Percentiles rank a stretch among this genome's conserved stretches.
phyloP scores from a whole-genome alignment of 2,329 filamentous ascomycete species.

The Colletotrichum chlorophyti region DNA sequence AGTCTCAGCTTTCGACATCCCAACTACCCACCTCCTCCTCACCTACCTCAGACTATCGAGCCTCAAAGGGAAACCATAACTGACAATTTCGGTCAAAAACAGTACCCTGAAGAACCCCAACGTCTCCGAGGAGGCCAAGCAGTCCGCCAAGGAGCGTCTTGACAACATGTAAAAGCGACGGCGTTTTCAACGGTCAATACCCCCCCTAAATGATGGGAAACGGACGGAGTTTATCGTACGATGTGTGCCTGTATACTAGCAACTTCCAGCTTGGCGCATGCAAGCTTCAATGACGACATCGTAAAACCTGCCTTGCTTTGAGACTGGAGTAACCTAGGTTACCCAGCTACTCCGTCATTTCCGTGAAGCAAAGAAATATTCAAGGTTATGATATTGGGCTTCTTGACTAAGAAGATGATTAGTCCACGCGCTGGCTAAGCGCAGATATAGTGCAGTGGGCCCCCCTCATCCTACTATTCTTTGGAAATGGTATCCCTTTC shows the following conservation, averaged over 20 bases:
- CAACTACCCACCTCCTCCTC: too few species aligned
- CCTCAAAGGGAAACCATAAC: too few species aligned
- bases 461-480: too few species aligned
- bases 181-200: background rate
- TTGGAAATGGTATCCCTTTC: too few species aligned
- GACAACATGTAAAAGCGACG: conserved; percentile 44
- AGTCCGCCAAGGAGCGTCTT: conserved; percentile 59
- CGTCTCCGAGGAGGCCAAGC: conserved; percentile 61
- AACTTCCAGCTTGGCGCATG: background rate
- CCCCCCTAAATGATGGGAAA: background rate
- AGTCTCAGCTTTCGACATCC: conserved; percentile 34
- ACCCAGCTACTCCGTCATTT: too few species aligned
- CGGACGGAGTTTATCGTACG: background rate
- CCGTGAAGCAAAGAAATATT: too few species aligned
- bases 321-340: too few species aligned
- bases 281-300: background rate
- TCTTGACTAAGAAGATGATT: too few species aligned
- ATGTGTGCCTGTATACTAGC: background rate
- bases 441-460: too few species aligned
- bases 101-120: conserved; percentile 63
- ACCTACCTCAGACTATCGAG: too few species aligned
- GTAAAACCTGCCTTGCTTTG: background rate
- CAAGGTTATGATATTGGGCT: too few species aligned
- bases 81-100: background rate
- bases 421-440: too few species aligned